Conservation (phyloP, 805 yeast species). For the Saccharomycopsis malanga region DNA sequence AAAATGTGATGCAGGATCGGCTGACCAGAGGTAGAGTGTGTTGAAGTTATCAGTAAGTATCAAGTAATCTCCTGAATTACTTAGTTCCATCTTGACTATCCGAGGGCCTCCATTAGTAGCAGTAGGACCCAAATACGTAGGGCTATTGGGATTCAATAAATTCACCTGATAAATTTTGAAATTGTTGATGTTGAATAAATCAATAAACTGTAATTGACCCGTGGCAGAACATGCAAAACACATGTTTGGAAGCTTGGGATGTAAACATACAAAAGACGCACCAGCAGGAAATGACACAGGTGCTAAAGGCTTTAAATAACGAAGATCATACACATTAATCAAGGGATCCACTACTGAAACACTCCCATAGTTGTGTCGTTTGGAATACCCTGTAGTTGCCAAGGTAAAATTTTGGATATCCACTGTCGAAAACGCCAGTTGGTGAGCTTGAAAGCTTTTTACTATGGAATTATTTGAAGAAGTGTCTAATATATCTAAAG, state of each 20-base stretch:
- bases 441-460: slow-evolving; percentile 51
- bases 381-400: slow-evolving; percentile 76
- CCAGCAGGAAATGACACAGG: slow-evolving; percentile 91
- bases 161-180: slow-evolving; percentile 63
- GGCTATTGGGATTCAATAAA: slow-evolving; percentile 24
- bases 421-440: slow-evolving; percentile 54
- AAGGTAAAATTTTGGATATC: slow-evolving; percentile 59
- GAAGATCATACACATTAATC: slow-evolving; percentile 73
- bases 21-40: slow-evolving; percentile 62
- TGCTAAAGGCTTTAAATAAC: slow-evolving; percentile 60
- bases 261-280: slow-evolving; percentile 75
- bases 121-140: not conserved
- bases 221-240: slow-evolving; percentile 63
- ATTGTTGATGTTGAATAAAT: slow-evolving; percentile 69
- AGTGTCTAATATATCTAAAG: slow-evolving; percentile 60
- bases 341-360: slow-evolving; percentile 57
- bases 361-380: slow-evolving; percentile 46
- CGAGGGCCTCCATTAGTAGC: not conserved
- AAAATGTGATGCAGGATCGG: slow-evolving; percentile 35
- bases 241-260: slow-evolving; percentile 78
- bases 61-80: slow-evolving; percentile 61
- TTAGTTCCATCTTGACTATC: slow-evolving; percentile 19
- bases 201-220: slow-evolving; percentile 84
- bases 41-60: slow-evolving; percentile 61
- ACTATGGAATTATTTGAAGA: slow-evolving; percentile 37